Evolutionary conservation across 768 basidiomycete genomes (phyloP).

Genomic region (Udeniomyces megalosporus): DNA sequence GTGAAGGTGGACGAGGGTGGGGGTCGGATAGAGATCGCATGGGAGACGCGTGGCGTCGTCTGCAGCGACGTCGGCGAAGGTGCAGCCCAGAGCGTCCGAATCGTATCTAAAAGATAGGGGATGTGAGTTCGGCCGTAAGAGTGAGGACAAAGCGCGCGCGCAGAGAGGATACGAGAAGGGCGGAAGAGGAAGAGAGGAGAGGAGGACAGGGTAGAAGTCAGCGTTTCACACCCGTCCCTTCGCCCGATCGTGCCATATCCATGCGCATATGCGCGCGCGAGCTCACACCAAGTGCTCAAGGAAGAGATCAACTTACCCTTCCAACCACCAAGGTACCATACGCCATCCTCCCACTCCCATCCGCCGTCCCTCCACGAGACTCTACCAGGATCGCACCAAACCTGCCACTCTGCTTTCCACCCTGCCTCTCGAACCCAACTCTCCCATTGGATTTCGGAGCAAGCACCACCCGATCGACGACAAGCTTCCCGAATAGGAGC

Average conservation of each 20-base stretch:
- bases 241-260: too few species aligned
- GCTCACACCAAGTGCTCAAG: too few species aligned
- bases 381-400: slow-evolving; percentile 30
- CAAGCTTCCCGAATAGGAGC: slow-evolving; percentile 21
- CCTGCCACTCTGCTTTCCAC: slow-evolving; percentile 27
- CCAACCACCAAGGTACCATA: slow-evolving; percentile 18
- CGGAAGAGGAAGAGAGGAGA: background rate
- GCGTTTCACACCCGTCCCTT: too few species aligned
- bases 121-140: background rate
- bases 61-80: background rate
- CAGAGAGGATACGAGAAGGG: background rate
- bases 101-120: background rate
- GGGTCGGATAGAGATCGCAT: slow-evolving; percentile 11
- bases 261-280: too few species aligned
- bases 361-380: slow-evolving; percentile 28
- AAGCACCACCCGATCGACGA: background rate
- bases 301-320: slow-evolving; percentile 1
- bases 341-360: slow-evolving; percentile 28
- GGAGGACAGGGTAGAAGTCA: background rate
- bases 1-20: background rate
- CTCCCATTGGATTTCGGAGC: slow-evolving; percentile 24
- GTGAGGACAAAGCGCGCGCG: background rate
- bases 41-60: slow-evolving; percentile 7
- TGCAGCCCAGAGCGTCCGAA: slow-evolving; percentile 5
- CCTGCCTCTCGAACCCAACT: slow-evolving; percentile 15